These are phyloP conservation scores for Apiospora kogelbergensis DNA, from an alignment of 2,329 filamentous ascomycete species.

Conservation along the genomic window DNA sequence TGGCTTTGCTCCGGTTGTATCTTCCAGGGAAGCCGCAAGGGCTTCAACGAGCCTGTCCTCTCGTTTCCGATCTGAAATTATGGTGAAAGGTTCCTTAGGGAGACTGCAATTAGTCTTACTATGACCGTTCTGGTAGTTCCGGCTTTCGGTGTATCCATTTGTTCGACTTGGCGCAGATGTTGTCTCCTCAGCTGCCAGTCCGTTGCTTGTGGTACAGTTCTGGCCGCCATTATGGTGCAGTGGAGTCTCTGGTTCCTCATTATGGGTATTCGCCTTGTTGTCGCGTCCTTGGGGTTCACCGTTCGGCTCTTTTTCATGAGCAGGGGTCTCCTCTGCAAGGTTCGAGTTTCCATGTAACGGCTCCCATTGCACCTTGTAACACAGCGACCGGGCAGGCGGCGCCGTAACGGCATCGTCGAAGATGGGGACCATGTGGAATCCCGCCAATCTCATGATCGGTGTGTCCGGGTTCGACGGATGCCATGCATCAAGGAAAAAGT, in stretches of 20 bases:
- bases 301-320: background rate
- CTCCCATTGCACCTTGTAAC: conserved; percentile 25
- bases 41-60: background rate
- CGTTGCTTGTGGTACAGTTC: background rate
- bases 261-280: background rate
- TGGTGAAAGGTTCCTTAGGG: background rate
- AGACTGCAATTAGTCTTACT: background rate
- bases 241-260: background rate
- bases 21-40: background rate
- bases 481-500: conserved; percentile 6
- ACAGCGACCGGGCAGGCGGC: conserved; percentile 4
- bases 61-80: background rate
- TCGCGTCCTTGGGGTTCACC: background rate
- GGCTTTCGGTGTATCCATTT: background rate
- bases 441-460: background rate
- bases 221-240: background rate
- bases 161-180: background rate
- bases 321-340: background rate
- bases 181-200: background rate
- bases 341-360: background rate
- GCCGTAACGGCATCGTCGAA: background rate
- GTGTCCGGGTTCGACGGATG: background rate
- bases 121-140: background rate
- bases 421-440: background rate
- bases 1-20: background rate